A percentile compares a stretch with the other conserved stretches of the same genome.
Conservation (phyloP, 371 early-diverging fungal species). For the Pancytospora philotis region DNA sequence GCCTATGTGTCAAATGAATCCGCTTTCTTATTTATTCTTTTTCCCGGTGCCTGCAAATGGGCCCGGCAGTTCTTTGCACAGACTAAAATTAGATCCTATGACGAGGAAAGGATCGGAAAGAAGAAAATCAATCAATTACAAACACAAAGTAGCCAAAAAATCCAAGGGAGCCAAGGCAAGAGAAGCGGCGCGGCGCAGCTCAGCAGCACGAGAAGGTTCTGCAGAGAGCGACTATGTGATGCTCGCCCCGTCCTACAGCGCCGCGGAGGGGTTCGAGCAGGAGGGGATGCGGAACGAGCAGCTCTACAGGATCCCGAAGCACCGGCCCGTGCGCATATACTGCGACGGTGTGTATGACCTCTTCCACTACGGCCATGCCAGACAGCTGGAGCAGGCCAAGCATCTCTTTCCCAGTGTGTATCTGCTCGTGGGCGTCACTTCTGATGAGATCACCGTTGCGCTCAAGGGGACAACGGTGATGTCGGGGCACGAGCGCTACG, state of each 20-base stretch:
- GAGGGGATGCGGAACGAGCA: not conserved
- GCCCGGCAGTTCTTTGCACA: too few relatives aligned
- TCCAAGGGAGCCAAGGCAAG: too few relatives aligned
- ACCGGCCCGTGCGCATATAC: conserved; percentile 57
- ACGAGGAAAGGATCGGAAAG: too few relatives aligned
- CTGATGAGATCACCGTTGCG: conserved; percentile 68
- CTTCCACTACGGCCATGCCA: conserved; percentile 83
- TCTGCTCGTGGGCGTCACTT: conserved; percentile 75
- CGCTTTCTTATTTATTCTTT: too few relatives aligned
- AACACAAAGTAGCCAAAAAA: too few relatives aligned
- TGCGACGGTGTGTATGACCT: conserved; percentile 71
- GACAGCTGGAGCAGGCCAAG: conserved; percentile 79
- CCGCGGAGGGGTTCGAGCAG: conserved; percentile 19
- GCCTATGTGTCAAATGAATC: too few relatives aligned
- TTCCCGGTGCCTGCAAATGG: too few relatives aligned
- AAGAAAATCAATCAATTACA: too few relatives aligned
- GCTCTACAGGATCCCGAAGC: conserved; percentile 32
- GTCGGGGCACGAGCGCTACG: conserved; percentile 72
- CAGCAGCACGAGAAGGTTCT: too few relatives aligned
- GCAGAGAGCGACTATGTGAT: not conserved
- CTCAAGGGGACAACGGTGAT: conserved; percentile 82
- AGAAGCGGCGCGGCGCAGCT: too few relatives aligned
- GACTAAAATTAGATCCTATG: too few relatives aligned
- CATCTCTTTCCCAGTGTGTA: conserved; percentile 72
- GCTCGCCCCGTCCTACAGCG: conserved; percentile 28